These are phyloP conservation scores for Naganishia randhawae DNA, from an alignment of 768 basidiomycete genomes.

Conservation along the genomic window DNA sequence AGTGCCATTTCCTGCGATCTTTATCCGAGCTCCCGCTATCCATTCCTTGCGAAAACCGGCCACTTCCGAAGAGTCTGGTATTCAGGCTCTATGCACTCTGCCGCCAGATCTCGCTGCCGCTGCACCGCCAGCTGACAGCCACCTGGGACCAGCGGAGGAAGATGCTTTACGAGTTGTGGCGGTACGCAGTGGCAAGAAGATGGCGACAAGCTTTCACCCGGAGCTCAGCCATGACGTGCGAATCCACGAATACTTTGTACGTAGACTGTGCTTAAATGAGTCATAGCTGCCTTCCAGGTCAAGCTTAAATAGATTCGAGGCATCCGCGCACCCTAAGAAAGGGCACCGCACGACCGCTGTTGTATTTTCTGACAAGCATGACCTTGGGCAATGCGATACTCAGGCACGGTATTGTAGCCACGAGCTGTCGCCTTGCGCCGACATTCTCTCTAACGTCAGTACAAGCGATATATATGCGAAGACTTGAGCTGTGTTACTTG, in stretches of 20 bases:
- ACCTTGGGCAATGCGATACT: too few species aligned
- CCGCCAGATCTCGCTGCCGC: slow-evolving; percentile 57
- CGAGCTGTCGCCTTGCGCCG: too few species aligned
- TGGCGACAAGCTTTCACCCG: slow-evolving; percentile 90
- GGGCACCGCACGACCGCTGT: too few species aligned
- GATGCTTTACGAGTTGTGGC: slow-evolving; percentile 67
- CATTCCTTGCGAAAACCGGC: slow-evolving; percentile 44
- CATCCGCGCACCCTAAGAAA: too few species aligned
- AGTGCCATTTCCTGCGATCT: slow-evolving; percentile 71
- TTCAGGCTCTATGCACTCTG: slow-evolving; percentile 69
- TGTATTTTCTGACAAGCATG: too few species aligned
- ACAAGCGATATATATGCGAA: too few species aligned
- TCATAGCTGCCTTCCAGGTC: not conserved
- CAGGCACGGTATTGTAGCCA: too few species aligned
- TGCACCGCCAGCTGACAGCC: slow-evolving; percentile 44
- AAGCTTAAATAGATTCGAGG: too few species aligned
- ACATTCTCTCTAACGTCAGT: too few species aligned
- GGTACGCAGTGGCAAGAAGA: slow-evolving; percentile 72
- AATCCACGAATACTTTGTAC: slow-evolving; percentile 86
- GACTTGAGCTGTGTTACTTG: too few species aligned
- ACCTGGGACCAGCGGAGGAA: slow-evolving; percentile 53
- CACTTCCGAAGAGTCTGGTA: slow-evolving; percentile 53
- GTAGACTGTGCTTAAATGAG: slow-evolving; percentile 5
- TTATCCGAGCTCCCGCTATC: slow-evolving; percentile 79
- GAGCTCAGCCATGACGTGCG: slow-evolving; percentile 81